phyloP scores from a whole-genome alignment of 208 protist genomes.

The Leishmania gerbilli region DNA sequence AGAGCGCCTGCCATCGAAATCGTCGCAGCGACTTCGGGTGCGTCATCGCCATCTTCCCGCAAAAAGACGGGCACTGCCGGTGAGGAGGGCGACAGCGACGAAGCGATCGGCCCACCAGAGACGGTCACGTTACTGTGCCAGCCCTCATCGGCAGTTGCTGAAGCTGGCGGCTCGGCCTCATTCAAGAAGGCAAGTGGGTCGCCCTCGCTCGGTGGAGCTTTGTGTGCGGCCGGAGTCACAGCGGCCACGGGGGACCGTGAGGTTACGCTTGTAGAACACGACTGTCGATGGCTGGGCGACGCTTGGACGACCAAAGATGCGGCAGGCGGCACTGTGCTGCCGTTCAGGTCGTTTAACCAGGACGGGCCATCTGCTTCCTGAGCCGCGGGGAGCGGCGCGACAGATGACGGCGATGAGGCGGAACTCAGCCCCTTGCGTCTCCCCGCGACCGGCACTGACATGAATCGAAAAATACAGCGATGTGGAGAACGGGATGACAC shows the following conservation, averaged over 20 bases:
- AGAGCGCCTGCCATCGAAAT: neutral
- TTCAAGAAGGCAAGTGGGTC: conserved; percentile 4
- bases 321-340: neutral
- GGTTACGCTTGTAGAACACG: neutral
- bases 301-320: neutral
- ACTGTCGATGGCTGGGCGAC: neutral
- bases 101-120: neutral
- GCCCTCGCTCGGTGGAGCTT: neutral
- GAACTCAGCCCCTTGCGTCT: conserved; percentile 21
- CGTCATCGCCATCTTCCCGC: neutral
- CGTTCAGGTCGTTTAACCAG: conserved; percentile 17
- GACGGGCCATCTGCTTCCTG: conserved; percentile 1
- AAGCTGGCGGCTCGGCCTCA: neutral
- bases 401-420: neutral
- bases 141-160: neutral
- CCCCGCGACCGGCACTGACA: conserved; percentile 29
- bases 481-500: neutral
- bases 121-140: neutral
- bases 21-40: too few relatives aligned
- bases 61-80: conserved; percentile 13
- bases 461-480: neutral
- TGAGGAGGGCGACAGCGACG: neutral
- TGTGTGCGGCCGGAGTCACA: neutral
- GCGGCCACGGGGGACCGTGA: neutral
- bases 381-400: neutral